Conservation (phyloP, 129 eudicot species). For the Artemisia tridentata region DNA sequence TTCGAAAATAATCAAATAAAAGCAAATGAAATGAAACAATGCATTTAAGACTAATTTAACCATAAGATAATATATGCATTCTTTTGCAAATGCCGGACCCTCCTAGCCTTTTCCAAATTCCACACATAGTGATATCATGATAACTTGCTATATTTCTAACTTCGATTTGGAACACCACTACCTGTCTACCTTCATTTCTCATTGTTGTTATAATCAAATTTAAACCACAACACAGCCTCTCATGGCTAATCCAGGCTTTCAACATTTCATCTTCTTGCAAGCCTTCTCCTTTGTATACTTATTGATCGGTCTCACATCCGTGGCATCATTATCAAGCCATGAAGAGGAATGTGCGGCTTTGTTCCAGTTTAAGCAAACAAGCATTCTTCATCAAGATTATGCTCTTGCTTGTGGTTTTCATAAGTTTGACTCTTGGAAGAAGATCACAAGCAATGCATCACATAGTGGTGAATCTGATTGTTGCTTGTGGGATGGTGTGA, state of each 20-base stretch:
- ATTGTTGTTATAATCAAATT: too few relatives aligned
- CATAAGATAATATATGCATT: too few relatives aligned
- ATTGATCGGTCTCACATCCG: constrained; percentile 1
- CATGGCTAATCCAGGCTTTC: neutral
- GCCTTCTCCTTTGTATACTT: neutral
- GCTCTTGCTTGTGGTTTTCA: neutral
- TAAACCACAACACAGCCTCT: too few relatives aligned
- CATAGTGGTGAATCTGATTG: constrained; percentile 12
- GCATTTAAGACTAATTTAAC: too few relatives aligned
- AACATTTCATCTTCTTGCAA: constrained; percentile 1
- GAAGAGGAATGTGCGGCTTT: constrained; percentile 21
- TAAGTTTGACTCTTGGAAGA: constrained; percentile 24
- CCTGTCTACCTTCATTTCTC: too few relatives aligned
- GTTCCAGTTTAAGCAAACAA: constrained; percentile 24
- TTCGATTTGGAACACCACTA: too few relatives aligned
- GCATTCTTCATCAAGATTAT: neutral
- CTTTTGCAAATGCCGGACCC: too few relatives aligned
- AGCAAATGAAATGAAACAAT: too few relatives aligned
- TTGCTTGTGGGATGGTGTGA: constrained; percentile 25
- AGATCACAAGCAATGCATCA: constrained; percentile 9
- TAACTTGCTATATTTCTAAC: too few relatives aligned
- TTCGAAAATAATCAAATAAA: too few relatives aligned
- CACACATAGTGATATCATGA: too few relatives aligned
- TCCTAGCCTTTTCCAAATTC: too few relatives aligned
- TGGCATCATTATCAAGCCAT: constrained; percentile 10